Evolutionary conservation across 768 basidiomycete genomes (phyloP).

Genomic region (Ephemerocybe angulata): DNA sequence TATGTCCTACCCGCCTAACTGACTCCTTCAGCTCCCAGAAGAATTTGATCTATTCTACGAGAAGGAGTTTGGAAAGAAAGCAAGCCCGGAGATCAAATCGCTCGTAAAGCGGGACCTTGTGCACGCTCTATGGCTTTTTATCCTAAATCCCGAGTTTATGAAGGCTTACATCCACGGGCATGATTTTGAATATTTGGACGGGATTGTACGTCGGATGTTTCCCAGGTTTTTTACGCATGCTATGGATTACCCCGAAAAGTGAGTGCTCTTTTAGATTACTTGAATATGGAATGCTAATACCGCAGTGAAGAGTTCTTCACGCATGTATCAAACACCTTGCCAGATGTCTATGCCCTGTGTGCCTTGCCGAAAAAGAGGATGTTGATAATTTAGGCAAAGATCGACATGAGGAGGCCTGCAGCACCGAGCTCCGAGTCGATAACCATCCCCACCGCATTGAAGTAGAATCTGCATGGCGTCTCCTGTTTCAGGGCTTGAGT

Average conservation of each 20-base stretch:
- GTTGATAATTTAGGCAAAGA: conserved; percentile 23
- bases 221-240: conserved; percentile 32
- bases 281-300: not conserved
- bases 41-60: conserved; percentile 17
- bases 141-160: conserved; percentile 32
- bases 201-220: conserved; percentile 27
- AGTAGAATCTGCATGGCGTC: not conserved
- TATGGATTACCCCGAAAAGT: conserved; percentile 42
- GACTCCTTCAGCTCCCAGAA: conserved; percentile 6
- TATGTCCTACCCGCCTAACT: not conserved
- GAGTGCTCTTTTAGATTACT: conserved; percentile 2
- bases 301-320: conserved; percentile 2
- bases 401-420: not conserved
- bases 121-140: conserved; percentile 22
- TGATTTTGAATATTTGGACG: conserved; percentile 26
- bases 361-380: conserved; percentile 16
- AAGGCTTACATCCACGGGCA: conserved; percentile 31
- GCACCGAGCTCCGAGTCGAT: conserved; percentile 11
- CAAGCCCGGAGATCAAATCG: not conserved
- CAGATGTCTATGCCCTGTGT: conserved; percentile 24
- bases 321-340: conserved; percentile 25
- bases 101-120: conserved; percentile 19
- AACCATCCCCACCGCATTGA: not conserved
- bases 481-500: not conserved
- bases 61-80: not conserved